Evolutionary conservation across 768 basidiomycete genomes (phyloP).

Genomic region (Calocera cornea): DNA sequence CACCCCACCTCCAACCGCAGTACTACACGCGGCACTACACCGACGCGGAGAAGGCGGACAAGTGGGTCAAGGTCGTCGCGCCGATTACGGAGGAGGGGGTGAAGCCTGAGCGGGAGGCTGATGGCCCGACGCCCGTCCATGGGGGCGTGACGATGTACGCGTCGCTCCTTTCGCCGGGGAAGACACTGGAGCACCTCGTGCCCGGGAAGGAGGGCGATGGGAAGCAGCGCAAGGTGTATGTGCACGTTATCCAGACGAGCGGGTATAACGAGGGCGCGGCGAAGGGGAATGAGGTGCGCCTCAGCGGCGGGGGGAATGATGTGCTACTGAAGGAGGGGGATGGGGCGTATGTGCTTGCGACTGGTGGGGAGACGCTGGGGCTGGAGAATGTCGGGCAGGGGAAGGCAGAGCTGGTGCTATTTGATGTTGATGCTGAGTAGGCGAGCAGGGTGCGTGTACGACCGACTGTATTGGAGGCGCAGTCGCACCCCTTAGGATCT

Average conservation of each 20-base stretch:
- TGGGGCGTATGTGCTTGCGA: conserved; percentile 56
- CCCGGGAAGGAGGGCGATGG: conserved; percentile 14
- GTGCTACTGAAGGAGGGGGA: conserved; percentile 71
- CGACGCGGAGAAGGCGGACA: conserved; percentile 68
- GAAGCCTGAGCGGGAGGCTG: conserved; percentile 42
- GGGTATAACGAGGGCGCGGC: conserved; percentile 56
- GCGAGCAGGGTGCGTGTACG: no score
- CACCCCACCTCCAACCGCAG: conserved; percentile 43
- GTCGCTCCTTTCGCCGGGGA: conserved; percentile 48
- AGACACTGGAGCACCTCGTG: conserved; percentile 41
- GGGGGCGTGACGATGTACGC: conserved; percentile 59
- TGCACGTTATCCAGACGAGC: conserved; percentile 75
- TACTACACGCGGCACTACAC: conserved; percentile 82
- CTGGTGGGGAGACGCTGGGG: conserved; percentile 29
- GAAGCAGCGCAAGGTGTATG: conserved; percentile 47
- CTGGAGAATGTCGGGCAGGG: conserved; percentile 47
- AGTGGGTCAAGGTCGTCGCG: conserved; percentile 61
- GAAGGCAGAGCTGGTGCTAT: conserved; percentile 63
- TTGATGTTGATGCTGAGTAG: conserved; percentile 44
- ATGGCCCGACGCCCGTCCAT: conserved; percentile 68
- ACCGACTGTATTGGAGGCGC: no score
- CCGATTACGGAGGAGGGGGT: conserved; percentile 51
- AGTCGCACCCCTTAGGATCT: no score
- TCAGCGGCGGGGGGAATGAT: conserved; percentile 34
- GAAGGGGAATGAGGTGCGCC: conserved; percentile 42